phyloP scores from a whole-genome alignment of 2,329 filamentous ascomycete genomes.

The Aspergillus eucalypticola region DNA sequence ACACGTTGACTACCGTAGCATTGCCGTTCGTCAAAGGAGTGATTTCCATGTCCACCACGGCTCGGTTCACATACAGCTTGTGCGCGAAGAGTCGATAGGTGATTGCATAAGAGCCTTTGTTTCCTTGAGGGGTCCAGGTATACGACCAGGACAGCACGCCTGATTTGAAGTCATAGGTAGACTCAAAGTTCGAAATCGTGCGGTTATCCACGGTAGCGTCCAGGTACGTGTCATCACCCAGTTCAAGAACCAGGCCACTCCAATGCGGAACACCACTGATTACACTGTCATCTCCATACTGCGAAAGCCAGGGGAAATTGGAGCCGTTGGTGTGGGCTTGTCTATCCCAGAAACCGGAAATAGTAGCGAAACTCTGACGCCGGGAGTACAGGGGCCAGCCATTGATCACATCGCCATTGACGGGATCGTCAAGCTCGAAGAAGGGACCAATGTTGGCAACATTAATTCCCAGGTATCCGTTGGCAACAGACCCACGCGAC shows the following conservation, averaged over 20 bases:
- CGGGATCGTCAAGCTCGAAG: slow-evolving; percentile 58
- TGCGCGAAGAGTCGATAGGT: slow-evolving; percentile 67
- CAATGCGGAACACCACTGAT: slow-evolving; percentile 72
- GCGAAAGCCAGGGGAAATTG: slow-evolving; percentile 68
- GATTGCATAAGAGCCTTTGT: slow-evolving; percentile 55
- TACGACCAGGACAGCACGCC: slow-evolving; percentile 66
- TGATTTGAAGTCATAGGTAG: slow-evolving; percentile 63
- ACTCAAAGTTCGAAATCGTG: slow-evolving; percentile 62
- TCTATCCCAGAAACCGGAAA: slow-evolving; percentile 66
- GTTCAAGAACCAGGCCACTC: slow-evolving; percentile 60
- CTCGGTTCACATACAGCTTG: slow-evolving; percentile 63
- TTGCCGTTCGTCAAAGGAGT: slow-evolving; percentile 55
- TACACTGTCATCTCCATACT: slow-evolving; percentile 70
- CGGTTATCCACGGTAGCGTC: slow-evolving; percentile 61
- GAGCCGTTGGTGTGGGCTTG: slow-evolving; percentile 60
- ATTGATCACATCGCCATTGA: slow-evolving; percentile 56
- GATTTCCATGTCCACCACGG: slow-evolving; percentile 61
- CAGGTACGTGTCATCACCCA: slow-evolving; percentile 56
- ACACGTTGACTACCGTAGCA: slow-evolving; percentile 63
- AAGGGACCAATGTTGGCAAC: slow-evolving; percentile 64
- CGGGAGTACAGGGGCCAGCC: slow-evolving; percentile 68
- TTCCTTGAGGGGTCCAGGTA: slow-evolving; percentile 60
- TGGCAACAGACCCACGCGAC: slow-evolving; percentile 60
- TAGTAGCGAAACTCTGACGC: slow-evolving; percentile 66
- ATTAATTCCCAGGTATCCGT: slow-evolving; percentile 66